Conservation (phyloP, 2,329 filamentous ascomycete genomes). For the Colletotrichum tamarilloi region DNA sequence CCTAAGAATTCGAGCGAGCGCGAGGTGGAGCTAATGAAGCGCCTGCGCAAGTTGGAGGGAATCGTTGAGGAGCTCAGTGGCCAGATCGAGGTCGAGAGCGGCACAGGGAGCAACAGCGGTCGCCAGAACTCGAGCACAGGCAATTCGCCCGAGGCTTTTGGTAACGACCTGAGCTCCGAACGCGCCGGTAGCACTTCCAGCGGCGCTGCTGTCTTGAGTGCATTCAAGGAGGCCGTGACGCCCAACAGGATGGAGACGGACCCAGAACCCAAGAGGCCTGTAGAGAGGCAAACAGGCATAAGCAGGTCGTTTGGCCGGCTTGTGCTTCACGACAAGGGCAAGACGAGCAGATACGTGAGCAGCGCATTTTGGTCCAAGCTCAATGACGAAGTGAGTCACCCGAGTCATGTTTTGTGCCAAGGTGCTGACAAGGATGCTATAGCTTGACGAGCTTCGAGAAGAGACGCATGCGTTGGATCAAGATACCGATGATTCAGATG, state of each 20-base stretch:
- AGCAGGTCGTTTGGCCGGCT: conserved; percentile 72
- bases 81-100: conserved; percentile 67
- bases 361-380: conserved; percentile 82
- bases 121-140: conserved; percentile 39
- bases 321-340: conserved; percentile 76
- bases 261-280: conserved; percentile 33
- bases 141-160: conserved; percentile 44
- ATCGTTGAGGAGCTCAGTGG: conserved; percentile 78
- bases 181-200: conserved; percentile 22
- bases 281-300: conserved; percentile 42
- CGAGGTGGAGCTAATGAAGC: conserved; percentile 77
- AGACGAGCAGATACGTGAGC: conserved; percentile 78
- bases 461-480: conserved; percentile 50
- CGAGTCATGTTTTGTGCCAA: conserved; percentile 15
- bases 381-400: conserved; percentile 72
- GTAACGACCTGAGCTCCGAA: conserved; percentile 31
- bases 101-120: conserved; percentile 33
- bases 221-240: neutral
- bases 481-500: conserved; percentile 68
- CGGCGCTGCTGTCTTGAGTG: neutral
- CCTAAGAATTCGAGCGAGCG: conserved; percentile 70
- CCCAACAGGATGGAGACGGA: conserved; percentile 34
- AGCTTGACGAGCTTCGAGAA: conserved; percentile 56
- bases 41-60: conserved; percentile 78
- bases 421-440: conserved; percentile 26